A percentile compares a stretch with the other conserved stretches of the same genome.
Conservation (phyloP, 768 basidiomycete genomes). For the Gautieria morchelliformis region DNA sequence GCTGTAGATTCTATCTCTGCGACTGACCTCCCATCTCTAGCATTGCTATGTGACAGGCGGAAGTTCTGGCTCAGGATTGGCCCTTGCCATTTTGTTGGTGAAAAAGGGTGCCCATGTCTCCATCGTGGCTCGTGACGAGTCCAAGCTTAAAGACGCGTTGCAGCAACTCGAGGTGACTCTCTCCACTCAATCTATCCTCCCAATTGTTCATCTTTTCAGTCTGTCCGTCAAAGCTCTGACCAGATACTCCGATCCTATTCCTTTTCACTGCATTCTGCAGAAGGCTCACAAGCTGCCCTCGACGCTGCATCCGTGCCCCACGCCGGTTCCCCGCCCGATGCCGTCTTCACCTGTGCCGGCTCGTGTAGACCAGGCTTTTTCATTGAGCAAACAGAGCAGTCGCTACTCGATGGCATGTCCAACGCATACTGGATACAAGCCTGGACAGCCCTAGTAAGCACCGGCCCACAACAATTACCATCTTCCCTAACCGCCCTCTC, state of each 20-base stretch:
- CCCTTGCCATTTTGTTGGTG: slow-evolving; percentile 57
- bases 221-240: slow-evolving; percentile 37
- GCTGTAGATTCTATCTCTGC: slow-evolving; percentile 20
- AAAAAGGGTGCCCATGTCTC: slow-evolving; percentile 71
- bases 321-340: slow-evolving; percentile 57
- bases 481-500: background rate
- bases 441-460: slow-evolving; percentile 41
- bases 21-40: slow-evolving; percentile 29
- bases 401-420: slow-evolving; percentile 49
- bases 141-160: slow-evolving; percentile 51
- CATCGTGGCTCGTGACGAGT: slow-evolving; percentile 71
- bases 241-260: slow-evolving; percentile 64
- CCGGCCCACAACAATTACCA: background rate
- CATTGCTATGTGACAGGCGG: slow-evolving; percentile 84
- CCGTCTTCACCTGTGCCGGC: slow-evolving; percentile 75
- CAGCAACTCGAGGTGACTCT: slow-evolving; percentile 48
- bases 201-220: slow-evolving; percentile 24
- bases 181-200: background rate
- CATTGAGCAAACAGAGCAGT: slow-evolving; percentile 54
- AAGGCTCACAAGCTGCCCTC: slow-evolving; percentile 50
- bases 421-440: slow-evolving; percentile 48
- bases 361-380: slow-evolving; percentile 62
- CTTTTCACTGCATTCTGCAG: slow-evolving; percentile 46
- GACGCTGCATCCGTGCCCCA: slow-evolving; percentile 46
- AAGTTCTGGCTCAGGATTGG: slow-evolving; percentile 70